These are phyloP conservation scores for Leccinum imitatum DNA, from an alignment of 768 basidiomycete species.

Conservation along the genomic window DNA sequence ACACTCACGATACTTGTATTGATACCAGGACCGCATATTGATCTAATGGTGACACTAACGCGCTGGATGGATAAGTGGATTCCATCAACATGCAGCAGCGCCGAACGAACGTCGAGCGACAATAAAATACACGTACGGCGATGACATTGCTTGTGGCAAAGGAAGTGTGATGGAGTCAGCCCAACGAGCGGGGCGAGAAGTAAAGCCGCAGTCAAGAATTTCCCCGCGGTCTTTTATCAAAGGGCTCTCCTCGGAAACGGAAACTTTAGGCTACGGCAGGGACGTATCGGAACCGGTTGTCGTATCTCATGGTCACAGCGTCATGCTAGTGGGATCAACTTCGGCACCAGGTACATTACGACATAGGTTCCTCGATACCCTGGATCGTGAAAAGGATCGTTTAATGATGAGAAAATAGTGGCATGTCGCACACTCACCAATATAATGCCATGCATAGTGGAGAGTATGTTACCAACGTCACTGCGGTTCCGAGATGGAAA, in stretches of 20 bases:
- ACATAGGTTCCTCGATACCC: not conserved
- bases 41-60: not conserved
- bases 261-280: not conserved
- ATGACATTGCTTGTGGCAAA: not conserved
- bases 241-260: not conserved
- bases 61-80: not conserved
- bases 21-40: conserved; percentile 2
- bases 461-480: not conserved
- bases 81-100: not conserved
- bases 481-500: not conserved
- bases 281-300: not conserved
- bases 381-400: not conserved
- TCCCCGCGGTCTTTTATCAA: not conserved
- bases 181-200: not conserved
- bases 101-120: not conserved
- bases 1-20: conserved; percentile 12
- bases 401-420: not conserved
- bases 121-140: conserved; percentile 1
- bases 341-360: not conserved
- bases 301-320: not conserved
- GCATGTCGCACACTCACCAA: not conserved
- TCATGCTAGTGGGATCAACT: not conserved
- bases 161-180: not conserved
- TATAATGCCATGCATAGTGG: not conserved
- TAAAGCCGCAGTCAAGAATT: not conserved